Base-by-base conservation (phyloP, 2,329 filamentous ascomycete species). In the Pestalotiopsis fici region DNA sequence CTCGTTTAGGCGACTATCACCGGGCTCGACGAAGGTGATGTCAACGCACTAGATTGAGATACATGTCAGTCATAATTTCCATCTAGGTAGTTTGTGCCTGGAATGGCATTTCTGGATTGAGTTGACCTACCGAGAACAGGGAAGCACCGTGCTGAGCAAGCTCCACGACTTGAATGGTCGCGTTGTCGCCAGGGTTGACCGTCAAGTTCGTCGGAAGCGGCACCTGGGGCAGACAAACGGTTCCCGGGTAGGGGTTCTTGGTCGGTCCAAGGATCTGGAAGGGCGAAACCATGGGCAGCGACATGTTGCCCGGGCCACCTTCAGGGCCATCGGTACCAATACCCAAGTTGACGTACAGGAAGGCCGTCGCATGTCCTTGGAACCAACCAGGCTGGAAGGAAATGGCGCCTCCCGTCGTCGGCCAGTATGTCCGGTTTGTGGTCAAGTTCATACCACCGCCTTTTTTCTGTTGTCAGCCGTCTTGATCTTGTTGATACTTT, bases 301-400 rank as follows among this genome's bases (percentile, higher is more conserved):
- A 97, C 91, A 97, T 97, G 85, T 98, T 98, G 6, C 82, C 79
- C 0, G 96, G 95, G 7, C 92, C 89, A 67, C 79, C 75, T 68
- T 86, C 85, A 18, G 89, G 88, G 0, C 87, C 88, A 11, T 87
- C 85, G 39, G 87, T 93, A 71, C 93, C 94, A 71, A 95, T 89
- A 71, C 96, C 96, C 66, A 98, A 86, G 83, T 98, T 98, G 81
- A 98, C 84, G 82, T 97, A 97, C 77, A 97, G 86, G 74, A 94
- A 88, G 21, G 94, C 95, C 5, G 89, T 91, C 43, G 87, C 79
- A 79, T 98, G 96, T 71, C 96, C 96, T 67, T 91, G 90, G 84
- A 98, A 98, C 96, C 96, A 98, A 75, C 95, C 96, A 0, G 96
- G 96, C 77, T 98, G 95, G 74, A 98, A 87, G 62, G 94, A 88